Evolutionary conservation across 768 basidiomycete species (phyloP), one percentile per base, ranked within the genome.

Genomic region (Tremella fuciformis): DNA sequence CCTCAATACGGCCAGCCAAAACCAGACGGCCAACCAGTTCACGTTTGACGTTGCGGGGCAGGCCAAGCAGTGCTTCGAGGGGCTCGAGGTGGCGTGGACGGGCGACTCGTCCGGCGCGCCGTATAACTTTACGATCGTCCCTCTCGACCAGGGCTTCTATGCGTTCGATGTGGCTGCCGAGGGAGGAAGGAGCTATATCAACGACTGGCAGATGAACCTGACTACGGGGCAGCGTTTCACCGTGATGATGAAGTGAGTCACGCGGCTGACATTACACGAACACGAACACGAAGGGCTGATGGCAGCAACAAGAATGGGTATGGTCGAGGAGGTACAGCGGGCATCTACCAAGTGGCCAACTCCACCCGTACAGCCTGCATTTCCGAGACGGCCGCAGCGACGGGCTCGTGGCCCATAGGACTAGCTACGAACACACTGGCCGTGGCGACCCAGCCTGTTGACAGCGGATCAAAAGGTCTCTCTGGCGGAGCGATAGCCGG

Each of bases 201-300:
- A 48, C 53, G 59, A 65, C 55, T 73, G 69, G 69, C 25, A 52
- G 25, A 15, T 70, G 37, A 68, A 70, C 54, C 54, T 73, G 44
- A 70, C 69, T 21, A 50, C 58, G 4, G 67, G 69, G 6, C 57
- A 64, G 18, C 55, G 69, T 25, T 73, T 70, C 50, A 69, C 61
- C 8, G 37, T 73, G 21, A 58, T 70, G 52, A 68, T 70, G 66
- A 73, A 70, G 71, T 73, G 57, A 70, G 71, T 73, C 15, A 9
- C 11, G 4, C 19, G 18, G 39, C 24, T 24, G 29, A n/a, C 19
- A 6, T 4, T 8, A n/a, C 7, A 6, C 42, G 22, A 58, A 63
- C 9, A 60, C 62, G 29, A n/a, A 60, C 59, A 42, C 58, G 49
- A 7, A 13, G 24, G 21, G 34, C 16, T 40, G 38, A 34, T 41